Conservation (phyloP, 2,329 filamentous ascomycete genomes). For the Pestalotiopsis sp. region DNA sequence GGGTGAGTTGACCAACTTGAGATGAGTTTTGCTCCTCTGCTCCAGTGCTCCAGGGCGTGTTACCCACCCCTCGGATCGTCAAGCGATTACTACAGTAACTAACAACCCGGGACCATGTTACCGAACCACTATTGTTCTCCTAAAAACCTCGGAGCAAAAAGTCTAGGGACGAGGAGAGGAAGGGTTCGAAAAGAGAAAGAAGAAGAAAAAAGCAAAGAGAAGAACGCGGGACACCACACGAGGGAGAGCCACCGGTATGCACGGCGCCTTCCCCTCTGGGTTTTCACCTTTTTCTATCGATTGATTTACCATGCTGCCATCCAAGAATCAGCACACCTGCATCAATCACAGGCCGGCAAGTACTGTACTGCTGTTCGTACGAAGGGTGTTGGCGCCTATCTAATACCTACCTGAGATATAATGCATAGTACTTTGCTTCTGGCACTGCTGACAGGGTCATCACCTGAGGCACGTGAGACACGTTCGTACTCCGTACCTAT, state of each 20-base stretch:
- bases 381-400: neutral
- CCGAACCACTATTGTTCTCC: neutral
- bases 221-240: neutral
- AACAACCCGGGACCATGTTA: neutral
- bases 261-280: neutral
- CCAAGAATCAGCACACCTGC: too few species aligned
- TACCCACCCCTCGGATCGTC: conserved; percentile 1
- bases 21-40: neutral
- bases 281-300: neutral
- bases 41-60: neutral
- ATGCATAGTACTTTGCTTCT: neutral
- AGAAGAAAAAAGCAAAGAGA: neutral
- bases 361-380: too few species aligned
- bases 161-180: too few species aligned
- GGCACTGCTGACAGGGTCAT: neutral
- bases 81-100: neutral
- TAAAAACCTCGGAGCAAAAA: too few species aligned
- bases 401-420: neutral
- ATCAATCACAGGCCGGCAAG: too few species aligned
- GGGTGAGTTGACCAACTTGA: neutral
- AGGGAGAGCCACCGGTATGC: neutral
- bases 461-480: neutral
- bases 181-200: neutral
- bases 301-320: neutral
- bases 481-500: neutral